phyloP scores from a whole-genome alignment of 2,329 filamentous ascomycete species.

The Neofusicoccum ribis region DNA sequence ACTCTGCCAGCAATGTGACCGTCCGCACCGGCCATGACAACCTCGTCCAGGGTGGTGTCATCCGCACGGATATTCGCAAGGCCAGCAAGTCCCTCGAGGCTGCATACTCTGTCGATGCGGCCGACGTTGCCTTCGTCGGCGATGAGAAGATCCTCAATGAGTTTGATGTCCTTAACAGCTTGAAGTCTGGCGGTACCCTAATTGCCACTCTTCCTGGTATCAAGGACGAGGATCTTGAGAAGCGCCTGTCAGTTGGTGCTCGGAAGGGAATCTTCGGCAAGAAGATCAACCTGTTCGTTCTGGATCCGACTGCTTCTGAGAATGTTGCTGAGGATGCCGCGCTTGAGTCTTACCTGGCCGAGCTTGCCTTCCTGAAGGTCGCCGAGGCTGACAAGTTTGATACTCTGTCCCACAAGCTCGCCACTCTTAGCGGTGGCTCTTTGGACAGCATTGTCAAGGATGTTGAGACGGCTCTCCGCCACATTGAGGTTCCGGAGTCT shows the following conservation, averaged over 20 bases:
- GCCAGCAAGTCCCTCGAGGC: constrained; percentile 82
- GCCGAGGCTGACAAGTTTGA: constrained; percentile 66
- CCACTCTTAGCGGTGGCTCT: constrained; percentile 59
- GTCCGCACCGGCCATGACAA: constrained; percentile 63
- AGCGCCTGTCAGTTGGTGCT: constrained; percentile 71
- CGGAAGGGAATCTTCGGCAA: constrained; percentile 72
- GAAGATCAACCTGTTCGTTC: constrained; percentile 68
- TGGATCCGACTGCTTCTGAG: constrained; percentile 70
- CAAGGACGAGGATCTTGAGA: constrained; percentile 88
- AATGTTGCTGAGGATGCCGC: constrained; percentile 65
- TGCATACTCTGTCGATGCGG: constrained; percentile 75
- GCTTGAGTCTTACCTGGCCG: constrained; percentile 66
- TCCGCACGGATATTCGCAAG: constrained; percentile 82
- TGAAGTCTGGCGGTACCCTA: constrained; percentile 71
- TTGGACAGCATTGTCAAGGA: constrained; percentile 61
- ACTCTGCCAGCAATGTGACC: constrained; percentile 62
- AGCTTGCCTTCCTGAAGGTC: constrained; percentile 81
- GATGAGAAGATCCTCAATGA: constrained; percentile 78
- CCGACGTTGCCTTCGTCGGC: constrained; percentile 76
- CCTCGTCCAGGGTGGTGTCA: constrained; percentile 69
- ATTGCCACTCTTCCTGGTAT: constrained; percentile 75
- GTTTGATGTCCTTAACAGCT: constrained; percentile 69
- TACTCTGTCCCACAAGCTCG: constrained; percentile 66
- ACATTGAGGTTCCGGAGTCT: constrained; percentile 73
- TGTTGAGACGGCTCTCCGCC: constrained; percentile 68